Evolutionary conservation across 2,329 filamentous ascomycete genomes (phyloP), one percentile per base, ranked within the genome.

Genomic region (Dactylonectria macrodidyma): DNA sequence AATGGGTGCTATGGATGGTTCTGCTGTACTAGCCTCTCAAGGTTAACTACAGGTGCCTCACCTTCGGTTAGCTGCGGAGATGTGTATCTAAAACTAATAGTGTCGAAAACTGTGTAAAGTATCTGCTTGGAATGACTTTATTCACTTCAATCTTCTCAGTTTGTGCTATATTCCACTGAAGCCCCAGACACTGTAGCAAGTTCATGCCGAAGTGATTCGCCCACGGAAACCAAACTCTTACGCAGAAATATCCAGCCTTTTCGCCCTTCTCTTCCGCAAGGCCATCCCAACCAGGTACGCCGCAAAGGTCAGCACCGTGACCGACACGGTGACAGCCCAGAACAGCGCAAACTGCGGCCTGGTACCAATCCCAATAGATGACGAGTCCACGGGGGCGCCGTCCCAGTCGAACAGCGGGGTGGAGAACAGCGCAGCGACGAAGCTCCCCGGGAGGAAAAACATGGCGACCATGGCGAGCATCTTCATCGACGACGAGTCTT

Each of bases 341-440:
- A 59, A 59, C 14, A 59, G 19, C 16, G 33, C 33, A 50, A 59
- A 59, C 24, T 59, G 56, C n/a, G 56, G 56, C 30, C 11, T 59
- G 5, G 30, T 36, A 16, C 41, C 41, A 16, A 59, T 19, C 11
- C n/a, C 47, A 34, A 59, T 59, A 22, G 56, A 59, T 5, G 56
- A 9, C 14, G 24, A 19, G 3, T 44, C 8, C 10, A 16, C 16
- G 4, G 56, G 5, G 3, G 19, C 30, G 9, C 22, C 19, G 5
- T 59, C 56, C 56, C 56, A 59, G 34, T 59, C 56, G 11, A 59
- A 59, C 33, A 59, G 26, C 10, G 56, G 22, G 30, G 56, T 59
- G n/a, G 56, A 59, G 44, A 59, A 59, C 7, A 59, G 44, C 5
- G 56, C 56, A 12, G 56, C 56, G 16, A 50, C 26, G 30, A 59